Evolutionary conservation across 306 rosid species (phyloP), one percentile per base, ranked within the genome.

Genomic region (Sicyos baderoa): DNA sequence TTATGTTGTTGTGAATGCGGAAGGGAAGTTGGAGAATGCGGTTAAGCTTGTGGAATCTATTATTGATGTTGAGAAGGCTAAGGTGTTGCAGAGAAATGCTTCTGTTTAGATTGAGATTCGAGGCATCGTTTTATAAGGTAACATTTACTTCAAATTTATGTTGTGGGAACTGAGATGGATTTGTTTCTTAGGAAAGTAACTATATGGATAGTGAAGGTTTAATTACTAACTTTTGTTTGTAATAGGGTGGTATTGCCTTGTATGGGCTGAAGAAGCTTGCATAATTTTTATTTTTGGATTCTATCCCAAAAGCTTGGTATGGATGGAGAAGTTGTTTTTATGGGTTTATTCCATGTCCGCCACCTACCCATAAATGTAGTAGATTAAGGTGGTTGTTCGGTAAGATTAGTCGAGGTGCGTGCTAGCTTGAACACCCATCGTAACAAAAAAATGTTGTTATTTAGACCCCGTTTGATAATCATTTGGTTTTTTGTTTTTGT

Each of bases 51-150:
- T 93, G 71, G 89, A 86, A 51, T 83, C 95, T 7, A 90, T 88
- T 72, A 84, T 93, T 69, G 86, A 84, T 49, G 94, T 96, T 0
- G 99, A 93, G 90, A 90, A 90, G 78, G 99, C 99, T 9, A 93
- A 79, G 94, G 97, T 93, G 53, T 64, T 76, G 75, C 97, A 81
- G 68, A 78, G 91, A 82, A 80, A 63, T 11, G 84, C 80, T 59
- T 75, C 77, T 37, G 37, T 90, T 7, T 93, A 80, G 72, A 77
- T 68, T 54, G 51, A 60, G 23, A n/a, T 60, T 29, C 16, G 47
- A 14, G 25, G 13, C 25, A 54, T 32, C 29, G 13, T 54, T 69
- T 50, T 55, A 44, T n/a, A 21, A 55, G 65, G 75, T 71, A 56
- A 14, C 32, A 22, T 51, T 70, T 17, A 53, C 6, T 53, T 32